Evolutionary conservation across 208 protist genomes (phyloP).

Genomic region (Pavlovales sp.): DNA sequence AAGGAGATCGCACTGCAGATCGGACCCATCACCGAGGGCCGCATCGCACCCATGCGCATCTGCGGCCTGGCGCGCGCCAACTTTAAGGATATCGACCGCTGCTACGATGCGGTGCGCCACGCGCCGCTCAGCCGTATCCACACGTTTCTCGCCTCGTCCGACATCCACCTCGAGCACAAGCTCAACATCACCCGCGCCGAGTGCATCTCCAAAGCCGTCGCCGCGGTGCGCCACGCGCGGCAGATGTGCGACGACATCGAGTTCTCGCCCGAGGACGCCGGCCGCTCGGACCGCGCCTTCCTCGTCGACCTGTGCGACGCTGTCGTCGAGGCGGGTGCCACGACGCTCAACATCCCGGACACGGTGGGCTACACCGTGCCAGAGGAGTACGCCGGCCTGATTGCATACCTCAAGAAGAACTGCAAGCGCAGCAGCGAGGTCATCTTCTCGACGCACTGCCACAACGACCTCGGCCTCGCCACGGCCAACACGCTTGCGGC

Average conservation of each 20-base stretch:
- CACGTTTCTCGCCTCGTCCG: constrained; percentile 66
- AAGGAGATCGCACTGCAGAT: constrained; percentile 37
- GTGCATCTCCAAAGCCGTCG: constrained; percentile 51
- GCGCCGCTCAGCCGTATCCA: constrained; percentile 65
- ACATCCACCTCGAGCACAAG: constrained; percentile 70
- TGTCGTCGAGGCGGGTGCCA: constrained; percentile 65
- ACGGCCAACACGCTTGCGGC: constrained; percentile 65
- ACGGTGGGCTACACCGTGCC: constrained; percentile 67
- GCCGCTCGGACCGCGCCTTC: constrained; percentile 63
- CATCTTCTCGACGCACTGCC: constrained; percentile 65
- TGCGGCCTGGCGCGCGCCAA: constrained; percentile 62
- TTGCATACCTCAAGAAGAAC: constrained; percentile 40
- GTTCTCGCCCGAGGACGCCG: constrained; percentile 65
- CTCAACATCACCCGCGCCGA: constrained; percentile 58
- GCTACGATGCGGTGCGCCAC: constrained; percentile 59
- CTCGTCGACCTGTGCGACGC: constrained; percentile 51
- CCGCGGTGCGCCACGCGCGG: constrained; percentile 3
- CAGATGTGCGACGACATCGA: constrained; percentile 62
- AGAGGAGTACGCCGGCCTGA: constrained; percentile 47
- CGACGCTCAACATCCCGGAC: constrained; percentile 68
- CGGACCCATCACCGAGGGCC: constrained; percentile 55
- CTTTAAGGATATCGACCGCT: constrained; percentile 59
- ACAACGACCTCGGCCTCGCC: constrained; percentile 66
- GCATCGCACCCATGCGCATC: constrained; percentile 60
- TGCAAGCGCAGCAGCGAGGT: constrained; percentile 47